phyloP scores from a whole-genome alignment of 2,329 filamentous ascomycete species.

The Calycina herbarum region DNA sequence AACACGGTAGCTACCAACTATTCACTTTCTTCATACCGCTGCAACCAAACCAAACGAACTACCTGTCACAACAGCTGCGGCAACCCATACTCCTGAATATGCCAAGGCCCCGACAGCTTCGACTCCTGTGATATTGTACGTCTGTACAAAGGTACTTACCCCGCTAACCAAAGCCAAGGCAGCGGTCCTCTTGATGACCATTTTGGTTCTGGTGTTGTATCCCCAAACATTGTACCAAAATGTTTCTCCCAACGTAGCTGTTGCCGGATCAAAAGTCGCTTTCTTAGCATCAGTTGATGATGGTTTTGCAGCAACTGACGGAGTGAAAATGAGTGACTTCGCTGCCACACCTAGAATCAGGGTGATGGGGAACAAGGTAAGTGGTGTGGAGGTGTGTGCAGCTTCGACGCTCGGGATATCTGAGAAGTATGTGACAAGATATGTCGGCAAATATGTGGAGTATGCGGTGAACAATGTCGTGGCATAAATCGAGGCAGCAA shows the following conservation, averaged over 20 bases:
- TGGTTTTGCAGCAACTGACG: slow-evolving; percentile 53
- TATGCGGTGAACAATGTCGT: slow-evolving; percentile 70
- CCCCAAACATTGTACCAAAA: slow-evolving; percentile 73
- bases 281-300: slow-evolving; percentile 54
- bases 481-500: slow-evolving; percentile 73
- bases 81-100: slow-evolving; percentile 76
- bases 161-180: slow-evolving; percentile 58
- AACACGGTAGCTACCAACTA: not conserved
- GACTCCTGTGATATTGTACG: slow-evolving; percentile 67
- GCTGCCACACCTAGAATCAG: slow-evolving; percentile 66
- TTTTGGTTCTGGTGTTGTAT: slow-evolving; percentile 61
- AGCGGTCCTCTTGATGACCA: slow-evolving; percentile 64
- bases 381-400: slow-evolving; percentile 63
- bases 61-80: slow-evolving; percentile 61
- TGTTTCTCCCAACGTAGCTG: slow-evolving; percentile 67
- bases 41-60: slow-evolving; percentile 53
- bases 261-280: slow-evolving; percentile 60
- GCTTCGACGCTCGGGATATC: slow-evolving; percentile 66
- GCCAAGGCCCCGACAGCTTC: slow-evolving; percentile 67
- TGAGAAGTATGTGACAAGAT: slow-evolving; percentile 75
- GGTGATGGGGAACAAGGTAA: slow-evolving; percentile 59
- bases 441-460: slow-evolving; percentile 67
- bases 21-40: slow-evolving; percentile 42
- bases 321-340: slow-evolving; percentile 75
- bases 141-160: slow-evolving; percentile 62